phyloP scores from a whole-genome alignment of 106 monocot species.

The Platanthera guangdongensis region DNA sequence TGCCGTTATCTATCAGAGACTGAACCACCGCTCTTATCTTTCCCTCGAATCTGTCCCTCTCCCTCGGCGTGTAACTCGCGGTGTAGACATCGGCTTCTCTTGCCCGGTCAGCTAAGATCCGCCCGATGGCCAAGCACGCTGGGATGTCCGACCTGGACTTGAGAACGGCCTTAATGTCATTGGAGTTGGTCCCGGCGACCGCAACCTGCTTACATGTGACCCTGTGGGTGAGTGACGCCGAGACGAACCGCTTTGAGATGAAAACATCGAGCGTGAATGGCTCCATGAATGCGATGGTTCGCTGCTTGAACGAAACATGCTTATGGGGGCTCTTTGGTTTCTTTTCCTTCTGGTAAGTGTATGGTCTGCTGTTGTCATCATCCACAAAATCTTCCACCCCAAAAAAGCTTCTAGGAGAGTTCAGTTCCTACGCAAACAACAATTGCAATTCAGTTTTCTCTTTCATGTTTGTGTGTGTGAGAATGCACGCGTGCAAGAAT shows the following conservation, averaged over 20 bases:
- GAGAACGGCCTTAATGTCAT: conserved; percentile 82
- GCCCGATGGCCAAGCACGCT: conserved; percentile 73
- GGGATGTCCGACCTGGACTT: conserved; percentile 83
- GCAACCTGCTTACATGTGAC: conserved; percentile 90
- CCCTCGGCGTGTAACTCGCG: conserved; percentile 68
- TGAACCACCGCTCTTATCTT: conserved; percentile 90
- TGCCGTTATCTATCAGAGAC: conserved; percentile 81
- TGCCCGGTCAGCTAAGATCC: conserved; percentile 69
- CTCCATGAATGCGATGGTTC: conserved; percentile 89
- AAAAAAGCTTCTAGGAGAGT: conserved; percentile 73
- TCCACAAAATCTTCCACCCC: conserved; percentile 91
- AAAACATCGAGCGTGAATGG: conserved; percentile 87
- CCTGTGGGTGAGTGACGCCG: conserved; percentile 82
- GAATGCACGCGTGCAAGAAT: too few relatives aligned
- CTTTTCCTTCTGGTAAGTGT: conserved; percentile 85
- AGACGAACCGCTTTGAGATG: conserved; percentile 90
- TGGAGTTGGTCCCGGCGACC: conserved; percentile 92
- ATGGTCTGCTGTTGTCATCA: conserved; percentile 84
- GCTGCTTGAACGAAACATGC: conserved; percentile 84
- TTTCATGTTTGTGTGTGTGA: background rate
- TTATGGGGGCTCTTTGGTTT: conserved; percentile 75
- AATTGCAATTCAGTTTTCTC: background rate
- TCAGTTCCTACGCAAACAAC: conserved; percentile 24
- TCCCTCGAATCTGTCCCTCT: conserved; percentile 88
- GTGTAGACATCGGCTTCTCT: conserved; percentile 88